Evolutionary conservation across 345 rosid genomes (phyloP), one percentile per base, ranked within the genome.

Genomic region (Salix udensis): DNA sequence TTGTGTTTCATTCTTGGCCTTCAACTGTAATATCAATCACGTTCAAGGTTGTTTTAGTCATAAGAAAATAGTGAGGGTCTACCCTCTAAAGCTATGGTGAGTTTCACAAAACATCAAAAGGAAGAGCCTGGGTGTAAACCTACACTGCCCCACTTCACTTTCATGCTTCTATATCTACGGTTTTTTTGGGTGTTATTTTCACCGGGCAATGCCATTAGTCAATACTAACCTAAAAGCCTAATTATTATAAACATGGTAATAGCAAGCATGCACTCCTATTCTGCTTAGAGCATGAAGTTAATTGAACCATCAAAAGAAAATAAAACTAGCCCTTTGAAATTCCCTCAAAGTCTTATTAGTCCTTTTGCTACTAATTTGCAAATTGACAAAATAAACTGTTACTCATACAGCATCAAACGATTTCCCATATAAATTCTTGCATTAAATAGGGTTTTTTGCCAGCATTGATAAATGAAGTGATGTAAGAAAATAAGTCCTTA

Each of bases 1-100:
- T 16, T 40, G 24, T 40, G 87, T 79, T 44, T 76, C 82, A 74
- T 74, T 88, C 82, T 84, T 87, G 89, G 92, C 91, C 82, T 85
- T 92, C 5, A 94, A 82, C 98, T 94, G 93, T 70, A 80, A 53
- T 61, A 70, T 9, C 75, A 42, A 55, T 13, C 40, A 71, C 18
- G 13, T 66, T 23, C 16, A 74, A 52, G 46, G 66, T 78, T 39
- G 76, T 67, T 74, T 76, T 34, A 67, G 76, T 69, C 65, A 1
- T 14, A 2, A 34, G 21, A n/a, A 23, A 1, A 36, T 7, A 12
- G 26, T 4, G 61, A 67, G 12, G 86, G 82, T 78, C 85, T 82
- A 72, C 78, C 84, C 39, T 78, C 68, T 76, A 23, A 79, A 66
- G 62, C 85, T 68, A 74, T 48, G 84, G 77, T 60, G 70, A 30